Conservation (phyloP, 139 green algal genomes). For the Coelastrella sp. region DNA sequence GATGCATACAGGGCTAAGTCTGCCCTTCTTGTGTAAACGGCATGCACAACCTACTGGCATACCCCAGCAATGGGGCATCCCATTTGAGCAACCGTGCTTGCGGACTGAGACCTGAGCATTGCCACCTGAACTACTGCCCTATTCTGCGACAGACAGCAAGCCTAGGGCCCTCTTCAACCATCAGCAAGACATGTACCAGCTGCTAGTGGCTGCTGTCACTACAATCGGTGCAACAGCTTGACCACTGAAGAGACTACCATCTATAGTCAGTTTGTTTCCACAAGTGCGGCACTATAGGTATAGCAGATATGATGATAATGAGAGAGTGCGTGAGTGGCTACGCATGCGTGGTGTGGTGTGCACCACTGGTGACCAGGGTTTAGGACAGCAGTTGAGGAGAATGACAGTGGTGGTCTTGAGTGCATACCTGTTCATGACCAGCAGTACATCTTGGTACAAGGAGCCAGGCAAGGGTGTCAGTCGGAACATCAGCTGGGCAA, state of each 20-base stretch:
- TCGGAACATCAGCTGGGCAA: constrained; percentile 58
- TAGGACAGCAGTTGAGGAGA: background rate
- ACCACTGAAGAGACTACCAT: too few species aligned
- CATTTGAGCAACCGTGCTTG: too few species aligned
- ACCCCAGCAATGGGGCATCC: too few species aligned
- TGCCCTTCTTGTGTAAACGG: too few species aligned
- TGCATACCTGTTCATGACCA: constrained; percentile 28
- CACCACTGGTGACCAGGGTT: background rate
- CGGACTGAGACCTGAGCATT: too few species aligned
- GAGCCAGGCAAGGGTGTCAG: constrained; percentile 50
- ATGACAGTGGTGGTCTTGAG: background rate
- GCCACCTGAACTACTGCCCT: too few species aligned
- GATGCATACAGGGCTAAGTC: too few species aligned
- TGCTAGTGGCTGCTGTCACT: background rate
- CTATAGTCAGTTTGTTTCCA: background rate
- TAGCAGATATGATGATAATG: too few species aligned
- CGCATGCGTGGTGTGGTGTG: background rate
- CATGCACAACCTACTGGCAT: too few species aligned
- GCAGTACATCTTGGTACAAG: constrained; percentile 58
- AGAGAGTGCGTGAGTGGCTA: too few species aligned
- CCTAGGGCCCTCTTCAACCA: background rate
- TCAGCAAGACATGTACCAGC: background rate
- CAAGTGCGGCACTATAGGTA: too few species aligned
- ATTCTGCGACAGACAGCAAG: background rate
- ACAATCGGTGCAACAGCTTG: too few species aligned